Evolutionary conservation across 2,329 filamentous ascomycete species (phyloP).

Genomic region (Botrytis hyacinthi): DNA sequence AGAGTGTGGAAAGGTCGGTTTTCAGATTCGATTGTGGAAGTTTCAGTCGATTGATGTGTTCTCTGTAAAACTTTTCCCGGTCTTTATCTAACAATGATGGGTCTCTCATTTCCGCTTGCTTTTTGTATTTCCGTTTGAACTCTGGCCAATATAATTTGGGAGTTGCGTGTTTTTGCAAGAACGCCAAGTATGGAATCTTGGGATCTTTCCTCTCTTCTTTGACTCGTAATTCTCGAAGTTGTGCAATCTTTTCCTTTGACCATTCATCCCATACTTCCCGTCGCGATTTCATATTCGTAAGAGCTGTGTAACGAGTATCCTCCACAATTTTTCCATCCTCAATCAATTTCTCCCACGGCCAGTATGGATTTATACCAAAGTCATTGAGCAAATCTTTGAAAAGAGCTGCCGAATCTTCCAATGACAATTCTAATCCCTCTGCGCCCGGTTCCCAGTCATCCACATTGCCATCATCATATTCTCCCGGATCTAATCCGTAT

Average conservation of each 20-base stretch:
- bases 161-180: slow-evolving; percentile 78
- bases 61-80: slow-evolving; percentile 75
- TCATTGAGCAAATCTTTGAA: slow-evolving; percentile 89
- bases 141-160: slow-evolving; percentile 97
- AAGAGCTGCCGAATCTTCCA: slow-evolving; percentile 71
- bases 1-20: slow-evolving; percentile 63
- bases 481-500: slow-evolving; percentile 74
- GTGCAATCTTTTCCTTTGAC: slow-evolving; percentile 72
- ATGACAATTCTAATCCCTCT: slow-evolving; percentile 67
- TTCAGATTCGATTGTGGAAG: slow-evolving; percentile 65
- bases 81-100: slow-evolving; percentile 70
- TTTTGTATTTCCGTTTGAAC: slow-evolving; percentile 87
- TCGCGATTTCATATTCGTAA: slow-evolving; percentile 76
- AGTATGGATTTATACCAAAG: slow-evolving; percentile 78
- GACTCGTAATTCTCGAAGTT: slow-evolving; percentile 69
- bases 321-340: slow-evolving; percentile 79
- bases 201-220: slow-evolving; percentile 81
- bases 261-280: slow-evolving; percentile 83
- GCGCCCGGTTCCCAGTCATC: slow-evolving; percentile 68
- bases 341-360: slow-evolving; percentile 85
- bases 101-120: slow-evolving; percentile 77
- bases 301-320: slow-evolving; percentile 81
- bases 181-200: slow-evolving; percentile 73
- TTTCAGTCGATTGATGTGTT: slow-evolving; percentile 67
- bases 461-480: slow-evolving; percentile 66